phyloP scores from a whole-genome alignment of 2,329 filamentous ascomycete genomes.

The Bipolaris zeicola region DNA sequence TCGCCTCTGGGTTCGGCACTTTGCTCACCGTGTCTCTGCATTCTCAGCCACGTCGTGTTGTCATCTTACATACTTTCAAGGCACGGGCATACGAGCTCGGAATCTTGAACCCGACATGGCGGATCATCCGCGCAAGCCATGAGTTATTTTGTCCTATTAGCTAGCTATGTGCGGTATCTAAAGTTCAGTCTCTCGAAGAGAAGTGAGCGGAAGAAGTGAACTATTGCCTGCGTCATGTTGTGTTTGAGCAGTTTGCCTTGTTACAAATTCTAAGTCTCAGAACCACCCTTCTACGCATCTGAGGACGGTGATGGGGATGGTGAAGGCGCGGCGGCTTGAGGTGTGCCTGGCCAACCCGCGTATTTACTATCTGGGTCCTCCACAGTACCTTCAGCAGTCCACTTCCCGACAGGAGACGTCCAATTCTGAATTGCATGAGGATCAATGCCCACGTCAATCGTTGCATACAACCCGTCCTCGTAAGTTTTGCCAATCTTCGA shows the following conservation, averaged over 20 bases:
- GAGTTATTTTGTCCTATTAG: no score
- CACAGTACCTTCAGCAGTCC: conserved; percentile 36
- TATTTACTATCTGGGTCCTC: conserved; percentile 32
- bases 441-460: conserved; percentile 42
- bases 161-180: no score
- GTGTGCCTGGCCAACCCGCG: conserved; percentile 34
- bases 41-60: not conserved
- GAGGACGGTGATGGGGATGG: no score
- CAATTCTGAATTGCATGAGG: conserved; percentile 32
- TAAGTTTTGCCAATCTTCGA: conserved; percentile 57
- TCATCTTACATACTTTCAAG: not conserved
- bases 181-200: no score
- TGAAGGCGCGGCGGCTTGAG: no score
- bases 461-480: conserved; percentile 39
- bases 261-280: no score
- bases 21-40: not conserved
- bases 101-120: not conserved
- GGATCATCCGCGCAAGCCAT: not conserved
- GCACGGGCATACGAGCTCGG: not conserved
- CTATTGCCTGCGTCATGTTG: no score
- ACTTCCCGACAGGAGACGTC: conserved; percentile 36
- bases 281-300: no score
- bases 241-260: no score
- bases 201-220: no score
- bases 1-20: conserved; percentile 3